These are phyloP conservation scores for Chloris gayana DNA, from an alignment of 176 grass and related monocot genomes.

Conservation along the genomic window DNA sequence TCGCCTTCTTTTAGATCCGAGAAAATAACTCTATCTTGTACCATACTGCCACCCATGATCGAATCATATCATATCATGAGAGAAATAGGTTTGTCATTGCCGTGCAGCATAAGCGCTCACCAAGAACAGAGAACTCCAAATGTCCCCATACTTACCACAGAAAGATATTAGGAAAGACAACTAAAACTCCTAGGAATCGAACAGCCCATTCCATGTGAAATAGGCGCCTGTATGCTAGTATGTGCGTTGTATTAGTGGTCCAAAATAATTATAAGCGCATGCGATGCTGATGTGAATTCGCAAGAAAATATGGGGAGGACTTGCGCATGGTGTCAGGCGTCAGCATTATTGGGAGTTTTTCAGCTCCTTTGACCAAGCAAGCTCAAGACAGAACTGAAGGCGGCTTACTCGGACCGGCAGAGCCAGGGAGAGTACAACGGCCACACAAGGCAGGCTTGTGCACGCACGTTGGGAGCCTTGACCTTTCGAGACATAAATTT, in stretches of 20 bases:
- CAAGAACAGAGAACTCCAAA: neutral
- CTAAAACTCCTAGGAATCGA: neutral
- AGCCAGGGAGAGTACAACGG: neutral
- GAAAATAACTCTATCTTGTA: slow-evolving; percentile 21
- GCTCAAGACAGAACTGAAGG: neutral
- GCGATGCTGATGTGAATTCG: neutral
- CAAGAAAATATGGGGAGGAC: neutral
- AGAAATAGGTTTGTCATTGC: neutral
- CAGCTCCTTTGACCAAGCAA: slow-evolving; percentile 25
- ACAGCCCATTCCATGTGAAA: neutral
- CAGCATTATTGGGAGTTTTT: neutral
- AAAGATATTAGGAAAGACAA: neutral
- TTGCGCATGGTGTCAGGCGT: neutral
- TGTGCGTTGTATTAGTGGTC: neutral
- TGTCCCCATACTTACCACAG: neutral
- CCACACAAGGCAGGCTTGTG: too few species aligned
- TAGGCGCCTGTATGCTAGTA: neutral
- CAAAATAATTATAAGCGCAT: neutral
- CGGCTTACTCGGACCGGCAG: slow-evolving; percentile 3
- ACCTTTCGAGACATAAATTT: neutral
- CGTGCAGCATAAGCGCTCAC: neutral
- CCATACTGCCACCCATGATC: slow-evolving; percentile 39
- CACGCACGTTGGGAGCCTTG: slow-evolving; percentile 17
- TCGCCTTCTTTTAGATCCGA: slow-evolving; percentile 28
- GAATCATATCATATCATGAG: slow-evolving; percentile 6